Evolutionary conservation across 1,284 basidiomycete species (phyloP), one percentile per base, ranked within the genome.

Genomic region (Volvariella volvacea): DNA sequence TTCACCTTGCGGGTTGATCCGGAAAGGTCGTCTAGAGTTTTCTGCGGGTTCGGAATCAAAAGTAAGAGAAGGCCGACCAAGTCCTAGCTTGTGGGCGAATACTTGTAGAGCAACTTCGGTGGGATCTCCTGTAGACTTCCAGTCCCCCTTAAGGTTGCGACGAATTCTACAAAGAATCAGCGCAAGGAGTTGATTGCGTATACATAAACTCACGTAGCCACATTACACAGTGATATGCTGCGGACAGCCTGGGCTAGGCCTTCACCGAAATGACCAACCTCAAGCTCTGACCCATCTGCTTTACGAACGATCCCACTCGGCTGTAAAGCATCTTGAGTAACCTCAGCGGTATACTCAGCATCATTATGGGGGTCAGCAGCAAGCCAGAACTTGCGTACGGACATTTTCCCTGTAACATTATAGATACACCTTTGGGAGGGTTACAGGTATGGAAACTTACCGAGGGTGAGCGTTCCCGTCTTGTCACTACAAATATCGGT

Each of bases 101-200:
- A 83, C 80, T 58, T 83, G 80, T 4, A 85, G 69, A 0, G 80
- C 80, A 28, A 76, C 69, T 55, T 80, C 76, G 14, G 84, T 87
- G 1, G 83, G 78, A 53, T 87, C 83, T 22, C 84, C 84, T 38
- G 78, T 77, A 0, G 80, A 77, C 32, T 75, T 72, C 83, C 83
- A 86, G 45, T 70, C 62, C 17, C 72, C 74, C 53, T 12, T 50
- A n/a, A n/a, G n/a, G n/a, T n/a, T n/a, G n/a, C n/a, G n/a, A n/a
- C n/a, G n/a, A n/a, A n/a, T n/a, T n/a, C n/a, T n/a, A n/a, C n/a
- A n/a, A n/a, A n/a, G n/a, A n/a, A n/a, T n/a, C n/a, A n/a, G n/a
- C n/a, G n/a, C n/a, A n/a, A n/a, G n/a, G n/a, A n/a, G n/a, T n/a
- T n/a, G n/a, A n/a, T n/a, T n/a, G n/a, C n/a, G n/a, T n/a, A n/a